phyloP scores from a whole-genome alignment of 1,284 basidiomycete species.

The Marasmius oreades region DNA sequence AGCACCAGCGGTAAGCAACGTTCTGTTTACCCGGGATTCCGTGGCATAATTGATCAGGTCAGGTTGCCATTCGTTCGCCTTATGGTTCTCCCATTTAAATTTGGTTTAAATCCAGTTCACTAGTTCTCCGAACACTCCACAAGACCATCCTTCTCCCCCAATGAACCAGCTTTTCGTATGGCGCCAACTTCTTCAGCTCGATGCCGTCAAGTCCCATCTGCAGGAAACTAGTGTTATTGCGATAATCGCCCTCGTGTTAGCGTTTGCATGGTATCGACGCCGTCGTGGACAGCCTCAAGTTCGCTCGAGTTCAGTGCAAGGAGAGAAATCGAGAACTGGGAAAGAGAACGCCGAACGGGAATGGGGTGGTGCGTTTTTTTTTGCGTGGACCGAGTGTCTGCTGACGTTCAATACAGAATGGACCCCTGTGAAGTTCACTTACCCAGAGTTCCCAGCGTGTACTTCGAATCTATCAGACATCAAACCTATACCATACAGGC shows the following conservation, averaged over 20 bases:
- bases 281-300: not conserved
- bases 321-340: not conserved
- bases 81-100: too few species aligned
- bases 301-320: not conserved
- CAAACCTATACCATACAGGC: slow-evolving; percentile 58
- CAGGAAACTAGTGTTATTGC: not conserved
- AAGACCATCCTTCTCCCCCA: too few species aligned
- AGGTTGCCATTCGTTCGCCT: too few species aligned
- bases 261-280: not conserved
- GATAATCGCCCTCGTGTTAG: not conserved
- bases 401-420: slow-evolving; percentile 34
- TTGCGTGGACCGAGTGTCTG: not conserved
- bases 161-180: too few species aligned
- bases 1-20: too few species aligned
- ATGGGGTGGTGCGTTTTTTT: slow-evolving; percentile 9
- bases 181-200: too few species aligned
- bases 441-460: slow-evolving; percentile 45
- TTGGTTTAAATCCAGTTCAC: too few species aligned
- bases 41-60: too few species aligned
- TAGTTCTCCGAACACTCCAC: too few species aligned
- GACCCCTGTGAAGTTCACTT: slow-evolving; percentile 46
- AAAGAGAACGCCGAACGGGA: slow-evolving; percentile 4
- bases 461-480: slow-evolving; percentile 35
- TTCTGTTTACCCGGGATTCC: too few species aligned
- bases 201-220: too few species aligned